Base-by-base conservation (phyloP, 768 basidiomycete genomes). In the Termitomyces sp. region DNA sequence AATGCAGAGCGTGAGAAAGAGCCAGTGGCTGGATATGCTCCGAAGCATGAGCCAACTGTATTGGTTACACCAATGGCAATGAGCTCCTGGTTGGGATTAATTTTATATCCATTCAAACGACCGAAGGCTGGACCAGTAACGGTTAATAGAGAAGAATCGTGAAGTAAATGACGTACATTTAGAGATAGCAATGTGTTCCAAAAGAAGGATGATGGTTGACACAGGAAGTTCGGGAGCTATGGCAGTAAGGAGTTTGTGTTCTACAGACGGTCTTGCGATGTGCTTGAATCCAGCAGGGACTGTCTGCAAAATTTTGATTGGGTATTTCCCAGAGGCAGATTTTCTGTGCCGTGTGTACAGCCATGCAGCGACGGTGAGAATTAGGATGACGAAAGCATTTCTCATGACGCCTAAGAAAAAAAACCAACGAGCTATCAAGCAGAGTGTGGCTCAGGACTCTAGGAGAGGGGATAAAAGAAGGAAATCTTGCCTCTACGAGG, bases 1-100 rank as follows among this genome's bases (percentile, higher is more conserved):
- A 99, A 78, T 2, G 97, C 97, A 3, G 95, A 91, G n/a, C 97
- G 91, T 41, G 95, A 97, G 82, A 99, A 99, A 1, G 95, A 98
- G 2, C 97, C 97, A 13, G 97, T 99, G 0, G 96, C 93, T 9
- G 97, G 95, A 71, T 97, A 98, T 0, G 95, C 96, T 48, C 79
- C 82, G 72, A 99, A 98, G 64, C 91, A 77, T 16, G 92, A 89
- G 3, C 96, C 96, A 62, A 97, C 68, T 1, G 91, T 91, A 72
- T 96, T 96, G 18, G 94, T 91, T 20, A 98, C 93, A n/a, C 96
- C 96, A 64, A 99, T 98, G 44, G 96, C 95, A 65, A 98, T 91
- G 51, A 98, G 81, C 71, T 97, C 95, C 72, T 97, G 95, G 73
- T 93, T 93, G 2, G 95, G 92, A 60, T 92, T 84, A 64, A 93